A percentile compares a stretch with the other conserved stretches of the same genome.
Evolutionary conservation across 345 rosid species (phyloP).

Genomic region (Pelargonium nanum): DNA sequence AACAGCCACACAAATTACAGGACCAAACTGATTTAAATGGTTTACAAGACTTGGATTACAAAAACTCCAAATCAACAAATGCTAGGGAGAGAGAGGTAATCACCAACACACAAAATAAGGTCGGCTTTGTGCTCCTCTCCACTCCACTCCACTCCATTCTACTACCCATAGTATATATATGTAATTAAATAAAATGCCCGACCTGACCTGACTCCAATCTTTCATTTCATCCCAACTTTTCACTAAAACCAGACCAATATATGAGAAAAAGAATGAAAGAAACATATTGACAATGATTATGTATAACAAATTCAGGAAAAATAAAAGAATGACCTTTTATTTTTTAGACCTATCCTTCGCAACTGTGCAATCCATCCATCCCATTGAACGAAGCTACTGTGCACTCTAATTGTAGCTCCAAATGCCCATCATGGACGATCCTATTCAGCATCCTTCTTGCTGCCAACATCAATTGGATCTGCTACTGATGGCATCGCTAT

Average conservation of each 20-base stretch:
- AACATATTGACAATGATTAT: background rate
- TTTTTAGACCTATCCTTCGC: background rate
- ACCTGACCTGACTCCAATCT: background rate
- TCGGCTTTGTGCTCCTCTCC: too few species aligned
- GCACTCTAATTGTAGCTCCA: too few species aligned
- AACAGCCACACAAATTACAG: background rate
- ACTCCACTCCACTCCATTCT: too few species aligned
- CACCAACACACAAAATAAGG: background rate
- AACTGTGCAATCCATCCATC: background rate
- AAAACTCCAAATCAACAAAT: conserved; percentile 1
- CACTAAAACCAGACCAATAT: background rate
- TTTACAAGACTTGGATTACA: background rate
- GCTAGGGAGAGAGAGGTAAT: background rate
- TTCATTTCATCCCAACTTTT: background rate
- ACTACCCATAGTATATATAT: background rate
- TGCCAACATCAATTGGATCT: background rate
- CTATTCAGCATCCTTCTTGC: background rate
- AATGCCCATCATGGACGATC: background rate
- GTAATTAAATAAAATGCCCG: too few species aligned
- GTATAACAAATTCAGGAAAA: too few species aligned
- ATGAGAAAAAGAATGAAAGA: too few species aligned
- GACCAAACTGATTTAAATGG: background rate
- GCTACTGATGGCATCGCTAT: background rate
- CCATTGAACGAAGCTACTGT: background rate
- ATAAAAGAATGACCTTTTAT: background rate